phyloP scores from a whole-genome alignment of 345 rosid genomes.

The Toxicodendron radicans region DNA sequence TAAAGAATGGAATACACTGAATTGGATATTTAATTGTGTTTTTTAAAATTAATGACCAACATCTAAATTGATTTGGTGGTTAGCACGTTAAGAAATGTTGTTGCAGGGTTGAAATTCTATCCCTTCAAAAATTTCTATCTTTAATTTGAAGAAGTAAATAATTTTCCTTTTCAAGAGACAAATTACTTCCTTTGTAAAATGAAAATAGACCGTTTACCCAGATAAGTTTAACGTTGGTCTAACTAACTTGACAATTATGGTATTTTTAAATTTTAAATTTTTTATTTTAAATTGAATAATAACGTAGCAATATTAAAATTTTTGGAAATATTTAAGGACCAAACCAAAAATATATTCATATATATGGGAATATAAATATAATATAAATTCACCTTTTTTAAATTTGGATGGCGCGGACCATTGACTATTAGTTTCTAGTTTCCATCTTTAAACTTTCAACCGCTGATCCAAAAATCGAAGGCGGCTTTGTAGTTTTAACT shows the following conservation, averaged over 20 bases:
- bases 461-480: not conserved
- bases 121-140: not conserved
- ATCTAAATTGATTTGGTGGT: no score
- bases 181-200: not conserved
- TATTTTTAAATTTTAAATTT: no score
- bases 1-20: no score
- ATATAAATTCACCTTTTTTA: not conserved
- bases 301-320: no score
- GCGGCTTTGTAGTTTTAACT: not conserved
- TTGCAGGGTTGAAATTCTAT: no score
- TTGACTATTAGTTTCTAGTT: constrained; percentile 5
- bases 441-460: not conserved
- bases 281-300: no score
- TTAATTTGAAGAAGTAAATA: not conserved
- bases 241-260: no score
- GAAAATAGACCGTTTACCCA: no score
- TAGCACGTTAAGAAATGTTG: not conserved
- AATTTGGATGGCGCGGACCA: not conserved
- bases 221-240: not conserved
- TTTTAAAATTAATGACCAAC: no score
- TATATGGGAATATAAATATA: no score
- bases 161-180: not conserved
- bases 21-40: no score
- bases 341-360: not conserved
- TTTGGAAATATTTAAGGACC: no score